Percentiles rank a stretch among this genome's conserved stretches.
Conservation (phyloP, 2,329 filamentous ascomycete species). For the Ophiostoma perfectum region DNA sequence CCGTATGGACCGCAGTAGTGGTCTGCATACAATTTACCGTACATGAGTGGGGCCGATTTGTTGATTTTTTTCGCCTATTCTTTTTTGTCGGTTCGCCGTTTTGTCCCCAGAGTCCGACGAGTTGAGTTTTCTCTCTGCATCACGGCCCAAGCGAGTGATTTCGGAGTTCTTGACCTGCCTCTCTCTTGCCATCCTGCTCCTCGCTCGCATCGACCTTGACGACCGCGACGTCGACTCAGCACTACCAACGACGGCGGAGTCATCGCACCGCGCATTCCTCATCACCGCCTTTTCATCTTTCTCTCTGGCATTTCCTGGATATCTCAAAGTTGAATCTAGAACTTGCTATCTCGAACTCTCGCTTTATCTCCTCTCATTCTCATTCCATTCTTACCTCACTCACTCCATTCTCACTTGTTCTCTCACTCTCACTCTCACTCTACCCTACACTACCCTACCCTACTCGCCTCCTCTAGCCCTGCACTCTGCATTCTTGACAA, state of each 20-base stretch:
- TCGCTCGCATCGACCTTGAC: neutral
- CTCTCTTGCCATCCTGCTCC: neutral
- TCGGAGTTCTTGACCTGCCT: neutral
- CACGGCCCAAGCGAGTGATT: constrained; percentile 9
- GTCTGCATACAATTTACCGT: constrained; percentile 13
- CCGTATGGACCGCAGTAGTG: neutral
- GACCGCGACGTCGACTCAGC: neutral
- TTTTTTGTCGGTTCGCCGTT: neutral
- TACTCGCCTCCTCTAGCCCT: neutral
- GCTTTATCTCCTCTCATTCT: neutral
- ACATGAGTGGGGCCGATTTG: constrained; percentile 4
- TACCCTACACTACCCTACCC: neutral
- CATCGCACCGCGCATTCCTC: neutral
- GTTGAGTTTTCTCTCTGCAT: constrained; percentile 5
- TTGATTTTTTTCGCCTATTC: neutral
- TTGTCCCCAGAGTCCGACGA: neutral
- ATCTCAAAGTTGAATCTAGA: neutral
- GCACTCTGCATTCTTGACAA: neutral
- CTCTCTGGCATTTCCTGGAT: neutral
- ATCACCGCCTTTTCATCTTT: constrained; percentile 11
- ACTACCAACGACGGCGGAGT: too few relatives aligned
- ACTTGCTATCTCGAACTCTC: neutral
- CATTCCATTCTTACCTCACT: neutral
- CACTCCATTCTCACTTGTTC: neutral
- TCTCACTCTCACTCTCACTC: neutral